Evolutionary conservation across 2,329 filamentous ascomycete genomes (phyloP), one percentile per base, ranked within the genome.

Genomic region (Sporothrix pallida): DNA sequence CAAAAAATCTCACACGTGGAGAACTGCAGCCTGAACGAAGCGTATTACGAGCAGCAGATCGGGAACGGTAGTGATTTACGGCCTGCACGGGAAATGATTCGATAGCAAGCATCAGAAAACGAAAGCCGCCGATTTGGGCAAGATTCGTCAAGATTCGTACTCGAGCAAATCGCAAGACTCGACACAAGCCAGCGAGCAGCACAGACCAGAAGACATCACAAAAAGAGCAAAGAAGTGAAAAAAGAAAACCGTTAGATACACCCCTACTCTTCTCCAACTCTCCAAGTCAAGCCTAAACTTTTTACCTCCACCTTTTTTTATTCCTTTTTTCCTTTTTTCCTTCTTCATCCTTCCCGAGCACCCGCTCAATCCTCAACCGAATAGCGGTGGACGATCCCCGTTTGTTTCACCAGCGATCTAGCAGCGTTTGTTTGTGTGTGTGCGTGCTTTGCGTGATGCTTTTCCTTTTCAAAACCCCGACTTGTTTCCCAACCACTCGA

Each of bases 281-380:
- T 12, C 65, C 20, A 31, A 26, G 31, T 37, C 31, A 67, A 42
- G 56, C 15, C 10, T 15, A 60, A 60, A 5, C 7, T 8, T 23
- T 37, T 37, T 7, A 37, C 17, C 42, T 65, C 62, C 62, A 63
- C 37, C 20, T 65, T 65, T 48, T n/a, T 62, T 48, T 63, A 3
- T 17, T 62, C 37, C 9, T 31, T 68, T 9, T 37, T 37, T 37
- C 13, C 56, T 58, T 58, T 46, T 58, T 58, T 71, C 5, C 37
- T 62, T 71, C 26, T 54, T 50, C 46, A 69, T 69, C 65, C 65
- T 69, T 68, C 65, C 63, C 65, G 65, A 69, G 23, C 15, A 37
- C 65, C 65, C 20, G 44, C 23, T n/a, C 44, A 68, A 50, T 68
- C 46, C 46, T 69, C 65, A 37, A 54, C 46, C 46, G 23, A 20